phyloP scores from a whole-genome alignment of 768 basidiomycete genomes.

The Pleurotus tuber-regium region DNA sequence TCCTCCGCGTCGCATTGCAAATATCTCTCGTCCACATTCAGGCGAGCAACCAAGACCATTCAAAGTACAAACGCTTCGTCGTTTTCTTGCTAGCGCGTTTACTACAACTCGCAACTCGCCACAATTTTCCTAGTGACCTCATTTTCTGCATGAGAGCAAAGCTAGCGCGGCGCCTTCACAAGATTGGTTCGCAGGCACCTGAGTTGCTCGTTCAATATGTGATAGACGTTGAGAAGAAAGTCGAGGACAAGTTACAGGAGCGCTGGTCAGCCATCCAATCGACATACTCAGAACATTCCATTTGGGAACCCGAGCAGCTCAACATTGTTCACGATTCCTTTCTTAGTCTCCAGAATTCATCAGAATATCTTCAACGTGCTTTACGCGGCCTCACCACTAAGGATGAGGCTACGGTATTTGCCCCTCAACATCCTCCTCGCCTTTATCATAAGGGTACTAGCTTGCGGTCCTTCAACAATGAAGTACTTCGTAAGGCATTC shows the following conservation, averaged over 20 bases:
- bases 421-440: constrained; percentile 18
- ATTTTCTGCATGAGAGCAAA: constrained; percentile 36
- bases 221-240: constrained; percentile 17
- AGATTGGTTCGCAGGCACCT: constrained; percentile 29
- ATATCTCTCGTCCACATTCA: constrained; percentile 22
- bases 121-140: constrained; percentile 28
- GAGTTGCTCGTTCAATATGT: constrained; percentile 18
- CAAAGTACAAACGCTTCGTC: constrained; percentile 48
- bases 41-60: constrained; percentile 9
- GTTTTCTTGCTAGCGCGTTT: constrained; percentile 34
- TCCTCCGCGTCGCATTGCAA: constrained; percentile 45
- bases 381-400: not conserved
- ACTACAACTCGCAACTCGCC: constrained; percentile 18
- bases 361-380: constrained; percentile 12
- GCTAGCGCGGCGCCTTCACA: constrained; percentile 32
- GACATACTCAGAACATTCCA: constrained; percentile 19
- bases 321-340: constrained; percentile 27
- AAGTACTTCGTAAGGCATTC: constrained; percentile 2
- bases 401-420: constrained; percentile 13
- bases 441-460: constrained; percentile 15
- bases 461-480: constrained; percentile 2
- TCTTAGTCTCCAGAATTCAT: constrained; percentile 30
- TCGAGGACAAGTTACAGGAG: constrained; percentile 21
- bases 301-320: constrained; percentile 23
- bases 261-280: constrained; percentile 32